Base-by-base conservation (phyloP, 2,329 filamentous ascomycete species). In the Graphiopsis chlorocephala region DNA sequence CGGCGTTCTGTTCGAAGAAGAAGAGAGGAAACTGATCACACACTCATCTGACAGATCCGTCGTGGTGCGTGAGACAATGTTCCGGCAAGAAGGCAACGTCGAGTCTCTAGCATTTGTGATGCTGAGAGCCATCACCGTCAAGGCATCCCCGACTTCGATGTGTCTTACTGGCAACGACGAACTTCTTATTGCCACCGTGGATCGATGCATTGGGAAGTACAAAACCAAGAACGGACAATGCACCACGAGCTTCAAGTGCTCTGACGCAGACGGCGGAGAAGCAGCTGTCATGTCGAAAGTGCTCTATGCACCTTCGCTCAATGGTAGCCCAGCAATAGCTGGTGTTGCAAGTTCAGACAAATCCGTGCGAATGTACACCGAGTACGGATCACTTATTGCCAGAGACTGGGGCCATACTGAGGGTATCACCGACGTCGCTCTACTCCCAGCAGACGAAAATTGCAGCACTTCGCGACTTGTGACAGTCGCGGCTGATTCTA, bases 321-420 rank as follows among this genome's bases (percentile, higher is more conserved):
- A 84, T 78, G 82, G 83, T 11, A 75, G 87, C 81, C 85, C 88
- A 29, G 85, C 96, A 59, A 83, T 99, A 60, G 84, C 95, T 20
- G 93, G 92, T n/a, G 85, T 95, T 12, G 97, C 94, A 10, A 93
- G 93, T 71, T 97, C 92, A 0, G 95, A 99, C 77, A 99, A 98
- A 75, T 98, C 95, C 0, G 89, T 99, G 64, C 85, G 95, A 38
- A 81, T 99, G 17, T 99, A 99, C 72, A 91, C 97, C 70, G 88
- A 90, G 67, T 88, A 86, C 48, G 93, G 94, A 10, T 80, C 82
- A 1, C 89, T 99, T 64, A 79, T 98, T 29, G 90, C 93, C 59
- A 88, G 92, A 47, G 95, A 98, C 78, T 97, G 93, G 86, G 95
- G 95, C 1, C 95, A 99, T 71, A 97, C 93, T 0, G 93, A 97